phyloP scores from a whole-genome alignment of 2,329 filamentous ascomycete genomes.

The Harringtonia aguacate region DNA sequence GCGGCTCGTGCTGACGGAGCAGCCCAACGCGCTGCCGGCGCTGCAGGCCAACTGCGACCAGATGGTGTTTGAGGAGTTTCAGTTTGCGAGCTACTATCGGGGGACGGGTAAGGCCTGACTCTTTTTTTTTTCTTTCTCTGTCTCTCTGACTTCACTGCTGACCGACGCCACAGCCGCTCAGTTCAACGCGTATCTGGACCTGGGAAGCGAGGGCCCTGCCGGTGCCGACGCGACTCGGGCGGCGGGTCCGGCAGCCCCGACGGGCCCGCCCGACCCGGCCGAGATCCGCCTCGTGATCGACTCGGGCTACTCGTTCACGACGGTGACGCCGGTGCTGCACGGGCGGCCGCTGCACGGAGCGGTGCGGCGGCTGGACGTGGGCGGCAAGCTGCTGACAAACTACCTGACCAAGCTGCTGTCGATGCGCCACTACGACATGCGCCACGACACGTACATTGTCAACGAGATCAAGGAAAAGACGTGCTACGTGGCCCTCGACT shows the following conservation, averaged over 20 bases:
- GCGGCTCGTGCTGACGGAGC: conserved; percentile 76
- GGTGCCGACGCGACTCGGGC: neutral
- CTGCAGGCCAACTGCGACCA: conserved; percentile 89
- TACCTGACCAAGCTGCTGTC: conserved; percentile 84
- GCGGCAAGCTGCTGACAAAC: conserved; percentile 89
- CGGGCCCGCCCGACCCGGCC: conserved; percentile 33
- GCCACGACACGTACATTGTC: conserved; percentile 85
- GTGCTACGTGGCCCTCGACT: conserved; percentile 74
- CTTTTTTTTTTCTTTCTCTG: conserved; percentile 12
- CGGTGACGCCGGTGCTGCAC: conserved; percentile 73
- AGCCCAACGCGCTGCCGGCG: conserved; percentile 69
- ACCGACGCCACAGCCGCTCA: conserved; percentile 42
- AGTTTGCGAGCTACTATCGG: conserved; percentile 77
- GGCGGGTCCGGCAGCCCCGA: neutral
- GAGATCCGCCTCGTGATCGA: conserved; percentile 86
- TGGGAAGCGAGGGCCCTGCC: neutral
- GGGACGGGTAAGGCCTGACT: conserved; percentile 62
- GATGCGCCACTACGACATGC: conserved; percentile 87
- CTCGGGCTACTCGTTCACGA: conserved; percentile 87
- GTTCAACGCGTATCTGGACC: conserved; percentile 73
- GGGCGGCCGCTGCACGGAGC: conserved; percentile 73
- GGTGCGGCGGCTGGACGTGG: conserved; percentile 76
- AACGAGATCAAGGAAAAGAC: conserved; percentile 92
- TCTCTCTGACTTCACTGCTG: conserved; percentile 5
- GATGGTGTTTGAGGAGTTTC: conserved; percentile 95